Conservation (phyloP, 2,329 filamentous ascomycete genomes). For the Pezicula neosporulosa region DNA sequence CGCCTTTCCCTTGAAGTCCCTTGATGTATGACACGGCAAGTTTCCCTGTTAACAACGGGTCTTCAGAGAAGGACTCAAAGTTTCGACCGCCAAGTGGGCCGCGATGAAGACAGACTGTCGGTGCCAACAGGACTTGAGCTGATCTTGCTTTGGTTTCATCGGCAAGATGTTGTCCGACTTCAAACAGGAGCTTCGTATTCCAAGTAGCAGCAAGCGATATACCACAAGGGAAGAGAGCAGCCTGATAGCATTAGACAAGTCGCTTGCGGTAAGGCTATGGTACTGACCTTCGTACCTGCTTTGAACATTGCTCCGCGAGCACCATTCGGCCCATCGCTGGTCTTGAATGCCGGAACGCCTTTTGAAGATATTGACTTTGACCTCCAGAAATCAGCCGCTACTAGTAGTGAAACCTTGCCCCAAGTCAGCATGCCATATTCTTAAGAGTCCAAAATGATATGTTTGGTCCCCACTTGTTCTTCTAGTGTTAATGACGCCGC, state of each 20-base stretch:
- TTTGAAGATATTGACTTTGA: slow-evolving; percentile 61
- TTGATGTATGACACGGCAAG: slow-evolving; percentile 69
- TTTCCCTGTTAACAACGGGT: slow-evolving; percentile 73
- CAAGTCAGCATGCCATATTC: not conserved
- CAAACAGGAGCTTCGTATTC: slow-evolving; percentile 66
- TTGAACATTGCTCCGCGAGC: slow-evolving; percentile 67
- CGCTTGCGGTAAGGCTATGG: not conserved
- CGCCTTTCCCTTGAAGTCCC: slow-evolving; percentile 68
- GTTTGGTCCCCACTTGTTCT: slow-evolving; percentile 24
- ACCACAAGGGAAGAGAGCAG: slow-evolving; percentile 76
- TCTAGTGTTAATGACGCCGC: slow-evolving; percentile 26
- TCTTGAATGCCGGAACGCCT: slow-evolving; percentile 61
- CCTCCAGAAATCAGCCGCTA: slow-evolving; percentile 67
- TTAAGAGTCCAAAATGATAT: not conserved
- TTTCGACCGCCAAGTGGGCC: slow-evolving; percentile 81
- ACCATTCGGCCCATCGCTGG: slow-evolving; percentile 68
- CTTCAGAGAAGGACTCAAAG: slow-evolving; percentile 85
- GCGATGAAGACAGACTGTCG: slow-evolving; percentile 78
- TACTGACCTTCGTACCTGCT: slow-evolving; percentile 56
- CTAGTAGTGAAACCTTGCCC: slow-evolving; percentile 51
- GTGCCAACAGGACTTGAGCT: slow-evolving; percentile 69
- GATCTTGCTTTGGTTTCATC: slow-evolving; percentile 71
- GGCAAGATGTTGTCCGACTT: slow-evolving; percentile 69
- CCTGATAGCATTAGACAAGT: slow-evolving; percentile 37
- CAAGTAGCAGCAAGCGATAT: slow-evolving; percentile 77